A percentile compares a stretch with the other conserved stretches of the same genome.
Evolutionary conservation across 441 rosid genomes (phyloP).

Genomic region (Bruguiera hainesii): DNA sequence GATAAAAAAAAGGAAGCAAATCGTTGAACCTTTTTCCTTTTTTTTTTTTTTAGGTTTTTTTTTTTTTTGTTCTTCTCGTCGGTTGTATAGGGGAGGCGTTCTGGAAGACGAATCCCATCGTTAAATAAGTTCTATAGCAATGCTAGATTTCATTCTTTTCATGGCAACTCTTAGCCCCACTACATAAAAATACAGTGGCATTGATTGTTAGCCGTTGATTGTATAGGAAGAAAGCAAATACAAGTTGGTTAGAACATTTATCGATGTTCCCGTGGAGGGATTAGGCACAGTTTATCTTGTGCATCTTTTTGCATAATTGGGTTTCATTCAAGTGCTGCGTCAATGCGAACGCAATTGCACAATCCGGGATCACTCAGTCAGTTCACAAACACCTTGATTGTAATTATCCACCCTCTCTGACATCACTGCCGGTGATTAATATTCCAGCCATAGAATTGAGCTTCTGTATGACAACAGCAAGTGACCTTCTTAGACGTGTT

Average conservation of each 20-base stretch:
- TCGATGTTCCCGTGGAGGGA: neutral
- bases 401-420: no score
- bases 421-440: no score
- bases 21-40: neutral
- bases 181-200: neutral
- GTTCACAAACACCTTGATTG: no score
- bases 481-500: no score
- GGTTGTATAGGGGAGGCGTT: conserved; percentile 58
- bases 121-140: no score
- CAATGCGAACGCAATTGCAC: no score
- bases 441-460: no score
- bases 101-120: conserved; percentile 38
- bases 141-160: neutral
- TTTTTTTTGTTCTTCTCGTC: neutral
- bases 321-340: no score
- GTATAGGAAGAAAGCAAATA: neutral
- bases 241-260: neutral
- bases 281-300: neutral
- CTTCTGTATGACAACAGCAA: no score
- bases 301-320: no score
- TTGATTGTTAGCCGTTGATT: neutral
- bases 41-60: neutral
- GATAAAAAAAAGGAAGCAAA: neutral
- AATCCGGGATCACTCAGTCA: no score
- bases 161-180: neutral